phyloP scores from a whole-genome alignment of 2,329 filamentous ascomycete species.

The Fusarium palustre region DNA sequence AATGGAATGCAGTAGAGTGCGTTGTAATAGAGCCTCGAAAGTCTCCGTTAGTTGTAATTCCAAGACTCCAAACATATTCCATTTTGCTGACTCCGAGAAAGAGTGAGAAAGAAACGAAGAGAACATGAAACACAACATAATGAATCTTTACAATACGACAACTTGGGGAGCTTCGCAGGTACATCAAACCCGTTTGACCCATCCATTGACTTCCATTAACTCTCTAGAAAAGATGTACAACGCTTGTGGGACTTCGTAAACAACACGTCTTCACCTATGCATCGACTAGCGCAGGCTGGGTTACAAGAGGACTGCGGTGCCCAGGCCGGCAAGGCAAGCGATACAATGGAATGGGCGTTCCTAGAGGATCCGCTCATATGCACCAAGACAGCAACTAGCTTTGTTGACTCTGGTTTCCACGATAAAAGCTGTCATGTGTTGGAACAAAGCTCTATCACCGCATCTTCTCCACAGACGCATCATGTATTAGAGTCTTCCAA shows the following conservation, averaged over 20 bases:
- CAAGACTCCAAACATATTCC: accelerated
- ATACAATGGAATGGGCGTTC: neutral
- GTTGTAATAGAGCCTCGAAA: constrained; percentile 3
- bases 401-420: neutral
- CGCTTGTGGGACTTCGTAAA: neutral
- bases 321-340: neutral
- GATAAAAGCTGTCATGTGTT: neutral
- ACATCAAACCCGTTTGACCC: neutral
- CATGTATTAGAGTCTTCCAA: no score
- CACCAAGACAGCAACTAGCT: neutral
- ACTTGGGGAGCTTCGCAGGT: neutral
- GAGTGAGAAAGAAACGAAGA: neutral
- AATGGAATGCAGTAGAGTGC: constrained; percentile 11
- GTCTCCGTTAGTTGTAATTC: neutral
- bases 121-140: neutral
- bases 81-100: neutral
- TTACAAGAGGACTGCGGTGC: no score
- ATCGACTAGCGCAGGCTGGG: neutral
- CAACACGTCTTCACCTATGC: neutral
- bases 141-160: neutral
- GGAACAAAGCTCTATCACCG: no score
- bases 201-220: neutral
- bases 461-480: no score
- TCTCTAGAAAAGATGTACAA: neutral
- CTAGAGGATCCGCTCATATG: neutral